Evolutionary conservation across 441 rosid genomes (phyloP).

Genomic region (Omphalea diandra): DNA sequence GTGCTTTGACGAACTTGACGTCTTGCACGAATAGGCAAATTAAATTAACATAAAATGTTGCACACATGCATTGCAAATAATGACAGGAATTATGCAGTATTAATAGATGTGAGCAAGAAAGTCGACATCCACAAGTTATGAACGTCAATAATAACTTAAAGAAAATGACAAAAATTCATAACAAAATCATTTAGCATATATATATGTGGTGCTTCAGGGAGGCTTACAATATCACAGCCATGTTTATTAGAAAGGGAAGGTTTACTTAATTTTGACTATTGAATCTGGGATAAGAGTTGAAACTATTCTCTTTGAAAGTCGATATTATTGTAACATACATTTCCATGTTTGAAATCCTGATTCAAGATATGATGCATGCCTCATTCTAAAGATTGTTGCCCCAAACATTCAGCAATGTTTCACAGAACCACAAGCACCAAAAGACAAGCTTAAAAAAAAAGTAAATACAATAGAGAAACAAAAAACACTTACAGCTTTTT

Average conservation of each 20-base stretch:
- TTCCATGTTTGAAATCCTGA: not conserved
- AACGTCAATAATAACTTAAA: too few species aligned
- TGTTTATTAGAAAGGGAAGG: not conserved
- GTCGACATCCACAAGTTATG: not conserved
- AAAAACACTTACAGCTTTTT: conserved; percentile 81
- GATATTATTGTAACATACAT: too few species aligned
- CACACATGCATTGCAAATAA: too few species aligned
- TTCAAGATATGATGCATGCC: not conserved
- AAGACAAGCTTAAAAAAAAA: conserved; percentile 16
- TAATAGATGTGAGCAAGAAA: not conserved
- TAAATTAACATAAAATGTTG: too few species aligned
- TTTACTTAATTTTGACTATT: not conserved
- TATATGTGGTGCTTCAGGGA: not conserved
- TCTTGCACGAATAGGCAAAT: too few species aligned
- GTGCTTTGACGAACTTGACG: too few species aligned
- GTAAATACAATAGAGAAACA: not conserved
- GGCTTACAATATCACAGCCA: not conserved
- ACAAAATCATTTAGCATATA: not conserved
- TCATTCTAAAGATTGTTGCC: conserved; percentile 1
- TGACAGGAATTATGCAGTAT: not conserved
- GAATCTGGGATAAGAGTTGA: not conserved
- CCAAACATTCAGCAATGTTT: conserved; percentile 14
- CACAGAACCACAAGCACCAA: conserved; percentile 6
- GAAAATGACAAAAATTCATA: not conserved
- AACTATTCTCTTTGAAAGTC: too few species aligned